Evolutionary conservation across 2,329 filamentous ascomycete genomes (phyloP), one percentile per base, ranked within the genome.

Genomic region (Rachicladosporium sp.): DNA sequence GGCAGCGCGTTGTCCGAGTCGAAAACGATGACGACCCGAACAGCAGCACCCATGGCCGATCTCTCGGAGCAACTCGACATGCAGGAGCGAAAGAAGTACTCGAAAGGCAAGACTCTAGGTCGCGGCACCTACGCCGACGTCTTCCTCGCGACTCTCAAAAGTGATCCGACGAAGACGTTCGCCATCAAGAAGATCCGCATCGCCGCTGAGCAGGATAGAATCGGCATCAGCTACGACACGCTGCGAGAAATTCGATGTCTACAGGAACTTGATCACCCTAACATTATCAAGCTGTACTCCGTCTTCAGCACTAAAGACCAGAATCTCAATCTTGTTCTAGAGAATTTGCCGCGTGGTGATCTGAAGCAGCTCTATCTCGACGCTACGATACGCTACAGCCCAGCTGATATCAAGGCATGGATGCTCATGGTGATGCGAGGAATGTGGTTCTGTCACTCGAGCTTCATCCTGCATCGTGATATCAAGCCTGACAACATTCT

Each of bases 401-500:
- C 78, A 8, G 82, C 84, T 11, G 91, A 98, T 61, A 87, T 96
- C 61, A 98, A 98, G 62, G 82, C 87, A 10, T 98, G 91, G 91
- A 93, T 95, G 80, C 84, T 83, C 47, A 96, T 96, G 91, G 73
- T 96, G n/a, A 76, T 75, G 21, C 79, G 89, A 32, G 91, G 83
- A 19, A 78, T 96, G 21, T 93, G 86, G 80, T 98, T 93, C 69
- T 96, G 91, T 62, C 91, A 98, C 62, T 84, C 88, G 58, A 93
- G 91, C 60, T 89, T 82, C 53, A 76, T 98, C 11, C 72, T 98
- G 23, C 91, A 98, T 64, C 84, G 91, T 52, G 91, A 98, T 68
- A 96, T 98, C 69, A 98, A 98, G 65, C 89, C 89, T 35, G 96
- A 96, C 74, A 98, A 98, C 67, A 68, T 96, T 63, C 72, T 98